phyloP scores from a whole-genome alignment of 1,284 basidiomycete genomes.

The Rhodotorula sp. region DNA sequence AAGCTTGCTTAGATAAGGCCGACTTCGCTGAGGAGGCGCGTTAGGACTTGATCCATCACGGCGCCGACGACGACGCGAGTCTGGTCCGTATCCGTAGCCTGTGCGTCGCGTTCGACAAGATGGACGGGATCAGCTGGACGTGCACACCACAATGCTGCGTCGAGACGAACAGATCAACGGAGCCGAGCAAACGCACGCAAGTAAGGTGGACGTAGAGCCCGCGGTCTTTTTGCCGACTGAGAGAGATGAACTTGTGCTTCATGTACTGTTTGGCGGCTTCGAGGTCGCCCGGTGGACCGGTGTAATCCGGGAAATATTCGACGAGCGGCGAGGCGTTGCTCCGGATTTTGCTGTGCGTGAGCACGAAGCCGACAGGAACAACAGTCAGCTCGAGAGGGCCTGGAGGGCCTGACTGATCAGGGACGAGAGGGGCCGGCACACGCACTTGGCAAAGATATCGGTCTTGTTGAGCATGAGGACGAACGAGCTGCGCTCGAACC shows the following conservation, averaged over 20 bases:
- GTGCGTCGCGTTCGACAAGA: no score
- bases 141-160: not conserved
- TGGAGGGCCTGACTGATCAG: no score
- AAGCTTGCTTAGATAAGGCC: constrained; percentile 19
- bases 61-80: constrained; percentile 49
- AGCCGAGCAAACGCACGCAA: constrained; percentile 12
- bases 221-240: constrained; percentile 47
- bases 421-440: not conserved
- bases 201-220: constrained; percentile 43
- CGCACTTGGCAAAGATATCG: constrained; percentile 72
- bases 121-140: no score
- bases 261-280: constrained; percentile 42
- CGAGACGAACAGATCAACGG: fast-evolving
- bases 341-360: constrained; percentile 58
- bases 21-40: constrained; percentile 24
- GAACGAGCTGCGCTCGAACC: constrained; percentile 25
- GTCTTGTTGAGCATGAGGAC: constrained; percentile 53
- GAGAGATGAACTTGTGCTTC: constrained; percentile 46
- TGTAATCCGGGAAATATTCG: constrained; percentile 39
- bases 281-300: constrained; percentile 19
- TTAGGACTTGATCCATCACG: constrained; percentile 44
- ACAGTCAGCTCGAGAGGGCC: not conserved
- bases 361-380: not conserved
- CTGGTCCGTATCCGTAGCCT: constrained; percentile 39
- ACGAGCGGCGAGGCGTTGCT: constrained; percentile 16